Evolutionary conservation across 768 basidiomycete species (phyloP).

Genomic region (Zangia roseola): DNA sequence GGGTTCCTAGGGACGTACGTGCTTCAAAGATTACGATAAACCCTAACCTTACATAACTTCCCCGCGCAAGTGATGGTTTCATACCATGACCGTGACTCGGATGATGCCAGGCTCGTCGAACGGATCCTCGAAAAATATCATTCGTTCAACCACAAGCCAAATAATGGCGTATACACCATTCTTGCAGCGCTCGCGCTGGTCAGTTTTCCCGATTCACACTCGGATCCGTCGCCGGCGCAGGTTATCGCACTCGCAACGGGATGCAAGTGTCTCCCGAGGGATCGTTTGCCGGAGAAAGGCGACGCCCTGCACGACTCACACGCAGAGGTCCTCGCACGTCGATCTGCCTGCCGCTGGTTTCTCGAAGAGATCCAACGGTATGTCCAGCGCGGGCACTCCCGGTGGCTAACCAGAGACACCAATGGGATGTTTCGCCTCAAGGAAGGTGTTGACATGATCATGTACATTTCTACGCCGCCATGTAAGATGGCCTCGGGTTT

Average conservation of each 20-base stretch:
- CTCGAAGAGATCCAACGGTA: conserved; percentile 57
- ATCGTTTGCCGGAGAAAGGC: conserved; percentile 60
- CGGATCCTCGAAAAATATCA: conserved; percentile 44
- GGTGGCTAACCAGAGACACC: conserved; percentile 44
- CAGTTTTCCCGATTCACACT: conserved; percentile 28
- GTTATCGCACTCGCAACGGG: conserved; percentile 77
- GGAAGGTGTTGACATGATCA: conserved; percentile 47
- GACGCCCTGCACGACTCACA: conserved; percentile 88
- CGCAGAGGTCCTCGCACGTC: conserved; percentile 87
- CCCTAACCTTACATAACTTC: no score
- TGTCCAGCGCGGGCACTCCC: conserved; percentile 34
- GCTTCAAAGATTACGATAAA: no score
- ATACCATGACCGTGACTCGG: conserved; percentile 9
- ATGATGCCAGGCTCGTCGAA: conserved; percentile 34
- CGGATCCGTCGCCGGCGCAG: conserved; percentile 35
- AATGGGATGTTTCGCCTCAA: conserved; percentile 47
- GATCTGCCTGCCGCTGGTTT: conserved; percentile 78
- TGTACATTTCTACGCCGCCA: conserved; percentile 79
- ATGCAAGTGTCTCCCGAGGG: conserved; percentile 77
- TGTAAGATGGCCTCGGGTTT: conserved; percentile 38
- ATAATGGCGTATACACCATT: conserved; percentile 58
- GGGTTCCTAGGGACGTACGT: no score
- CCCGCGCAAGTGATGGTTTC: conserved; percentile 12
- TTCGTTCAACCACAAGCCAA: conserved; percentile 49
- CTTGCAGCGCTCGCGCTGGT: conserved; percentile 57